These are phyloP conservation scores for Xylaria sp. DNA, from an alignment of 2,329 filamentous ascomycete species.

Conservation along the genomic window DNA sequence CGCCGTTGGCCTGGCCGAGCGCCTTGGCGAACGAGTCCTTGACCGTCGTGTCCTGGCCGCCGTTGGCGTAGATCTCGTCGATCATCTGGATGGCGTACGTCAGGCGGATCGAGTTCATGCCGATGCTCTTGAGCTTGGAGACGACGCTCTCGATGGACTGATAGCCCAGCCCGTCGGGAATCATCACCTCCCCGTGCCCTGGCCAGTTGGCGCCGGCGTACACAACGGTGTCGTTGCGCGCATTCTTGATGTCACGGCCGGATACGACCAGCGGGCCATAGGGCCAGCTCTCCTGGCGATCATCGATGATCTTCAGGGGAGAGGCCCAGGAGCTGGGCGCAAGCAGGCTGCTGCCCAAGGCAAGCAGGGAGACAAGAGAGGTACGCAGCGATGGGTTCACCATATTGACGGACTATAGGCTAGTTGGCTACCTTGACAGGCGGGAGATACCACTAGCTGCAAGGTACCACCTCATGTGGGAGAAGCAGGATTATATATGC, in stretches of 20 bases:
- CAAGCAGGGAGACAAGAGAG: conserved; percentile 31
- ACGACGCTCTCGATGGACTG: conserved; percentile 59
- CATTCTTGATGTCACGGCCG: conserved; percentile 48
- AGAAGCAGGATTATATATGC: conserved; percentile 18
- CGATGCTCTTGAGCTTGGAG: conserved; percentile 58
- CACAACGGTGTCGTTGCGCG: conserved; percentile 46
- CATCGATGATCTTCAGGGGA: conserved; percentile 20
- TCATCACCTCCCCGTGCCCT: conserved; percentile 63
- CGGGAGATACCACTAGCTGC: conserved; percentile 2
- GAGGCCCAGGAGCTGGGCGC: conserved; percentile 24
- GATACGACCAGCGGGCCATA: conserved; percentile 41
- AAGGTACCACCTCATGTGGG: conserved; percentile 13
- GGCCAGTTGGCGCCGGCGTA: conserved; percentile 65
- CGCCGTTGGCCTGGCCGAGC: conserved; percentile 57
- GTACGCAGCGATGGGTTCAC: conserved; percentile 15
- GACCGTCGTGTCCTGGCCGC: conserved; percentile 50
- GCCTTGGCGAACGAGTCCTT: conserved; percentile 48
- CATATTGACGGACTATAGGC: conserved; percentile 19
- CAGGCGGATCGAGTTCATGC: conserved; percentile 65
- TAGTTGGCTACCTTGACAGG: conserved; percentile 11
- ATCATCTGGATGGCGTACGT: conserved; percentile 68
- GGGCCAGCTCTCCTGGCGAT: conserved; percentile 30
- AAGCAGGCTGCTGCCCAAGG: conserved; percentile 26
- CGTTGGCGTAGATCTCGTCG: conserved; percentile 57
- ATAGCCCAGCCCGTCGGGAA: conserved; percentile 66